phyloP scores from a whole-genome alignment of 352 stramenopile genomes.

The Phytophthora capsici region DNA sequence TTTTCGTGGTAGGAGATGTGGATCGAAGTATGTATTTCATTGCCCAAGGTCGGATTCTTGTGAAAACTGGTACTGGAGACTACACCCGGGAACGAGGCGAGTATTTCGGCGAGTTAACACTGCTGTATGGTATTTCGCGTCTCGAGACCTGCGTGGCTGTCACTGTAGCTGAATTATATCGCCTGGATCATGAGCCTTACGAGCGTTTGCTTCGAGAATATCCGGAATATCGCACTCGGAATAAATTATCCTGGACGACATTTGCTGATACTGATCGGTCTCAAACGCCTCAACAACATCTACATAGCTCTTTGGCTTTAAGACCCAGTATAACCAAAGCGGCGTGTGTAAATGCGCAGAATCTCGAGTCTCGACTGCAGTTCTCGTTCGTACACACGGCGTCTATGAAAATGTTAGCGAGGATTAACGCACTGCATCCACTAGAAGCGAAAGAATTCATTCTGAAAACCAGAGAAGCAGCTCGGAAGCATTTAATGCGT shows the following conservation, averaged over 20 bases:
- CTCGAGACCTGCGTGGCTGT: conserved; percentile 71
- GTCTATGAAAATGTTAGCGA: conserved; percentile 58
- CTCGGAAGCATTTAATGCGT: conserved; percentile 38
- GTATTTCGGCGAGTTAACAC: conserved; percentile 64
- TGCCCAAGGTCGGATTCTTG: conserved; percentile 58
- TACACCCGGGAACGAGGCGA: conserved; percentile 61
- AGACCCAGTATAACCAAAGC: conserved; percentile 22
- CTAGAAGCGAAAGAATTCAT: conserved; percentile 70
- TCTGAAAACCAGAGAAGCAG: conserved; percentile 35
- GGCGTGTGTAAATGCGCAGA: not conserved
- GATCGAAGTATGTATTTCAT: conserved; percentile 89
- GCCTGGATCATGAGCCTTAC: conserved; percentile 66
- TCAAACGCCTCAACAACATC: not conserved
- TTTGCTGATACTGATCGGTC: not conserved
- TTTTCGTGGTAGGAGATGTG: conserved; percentile 72
- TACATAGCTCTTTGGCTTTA: conserved; percentile 8
- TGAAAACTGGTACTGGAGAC: conserved; percentile 59
- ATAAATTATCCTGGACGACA: conserved; percentile 61
- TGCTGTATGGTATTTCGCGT: conserved; percentile 69
- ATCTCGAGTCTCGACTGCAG: conserved; percentile 49
- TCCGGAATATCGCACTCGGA: conserved; percentile 62
- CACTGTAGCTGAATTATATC: conserved; percentile 66
- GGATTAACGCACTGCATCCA: conserved; percentile 45
- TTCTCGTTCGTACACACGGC: conserved; percentile 56
- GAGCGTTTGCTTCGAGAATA: conserved; percentile 71